These are phyloP conservation scores for Papiliotrema fonsecae DNA, from an alignment of 1,284 basidiomycete species.

Conservation along the genomic window DNA sequence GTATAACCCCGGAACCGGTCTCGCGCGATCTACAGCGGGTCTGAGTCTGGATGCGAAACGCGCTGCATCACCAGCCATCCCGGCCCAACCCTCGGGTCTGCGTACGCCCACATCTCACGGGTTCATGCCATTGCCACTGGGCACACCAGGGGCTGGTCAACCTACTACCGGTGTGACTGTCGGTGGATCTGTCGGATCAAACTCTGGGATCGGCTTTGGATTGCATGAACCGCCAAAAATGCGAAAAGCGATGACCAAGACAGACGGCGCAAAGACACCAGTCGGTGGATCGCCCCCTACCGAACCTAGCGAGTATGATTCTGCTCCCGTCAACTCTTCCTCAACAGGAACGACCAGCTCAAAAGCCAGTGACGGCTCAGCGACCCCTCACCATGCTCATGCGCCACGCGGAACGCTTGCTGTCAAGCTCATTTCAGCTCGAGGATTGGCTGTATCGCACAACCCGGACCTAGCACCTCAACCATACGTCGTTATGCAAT, in stretches of 20 bases:
- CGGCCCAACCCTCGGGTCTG: constrained; percentile 34
- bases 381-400: constrained; percentile 20
- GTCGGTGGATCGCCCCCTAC: constrained; percentile 13
- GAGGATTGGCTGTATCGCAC: constrained; percentile 71
- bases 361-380: not conserved
- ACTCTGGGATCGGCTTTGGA: constrained; percentile 40
- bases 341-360: constrained; percentile 8
- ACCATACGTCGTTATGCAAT: constrained; percentile 95
- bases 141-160: constrained; percentile 42
- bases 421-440: constrained; percentile 90
- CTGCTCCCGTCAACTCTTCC: constrained; percentile 47
- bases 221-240: constrained; percentile 48
- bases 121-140: constrained; percentile 42
- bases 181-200: constrained; percentile 38
- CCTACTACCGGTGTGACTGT: constrained; percentile 46
- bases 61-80: constrained; percentile 34
- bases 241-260: constrained; percentile 40
- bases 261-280: constrained; percentile 32
- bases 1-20: constrained; percentile 16
- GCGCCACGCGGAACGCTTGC: constrained; percentile 69
- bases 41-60: constrained; percentile 40
- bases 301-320: no score
- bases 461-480: constrained; percentile 54
- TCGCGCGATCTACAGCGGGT: constrained; percentile 21
- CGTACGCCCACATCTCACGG: constrained; percentile 47